Conservation (phyloP, 2,329 filamentous ascomycete genomes). For the Pseudogymnoascus sp. region DNA sequence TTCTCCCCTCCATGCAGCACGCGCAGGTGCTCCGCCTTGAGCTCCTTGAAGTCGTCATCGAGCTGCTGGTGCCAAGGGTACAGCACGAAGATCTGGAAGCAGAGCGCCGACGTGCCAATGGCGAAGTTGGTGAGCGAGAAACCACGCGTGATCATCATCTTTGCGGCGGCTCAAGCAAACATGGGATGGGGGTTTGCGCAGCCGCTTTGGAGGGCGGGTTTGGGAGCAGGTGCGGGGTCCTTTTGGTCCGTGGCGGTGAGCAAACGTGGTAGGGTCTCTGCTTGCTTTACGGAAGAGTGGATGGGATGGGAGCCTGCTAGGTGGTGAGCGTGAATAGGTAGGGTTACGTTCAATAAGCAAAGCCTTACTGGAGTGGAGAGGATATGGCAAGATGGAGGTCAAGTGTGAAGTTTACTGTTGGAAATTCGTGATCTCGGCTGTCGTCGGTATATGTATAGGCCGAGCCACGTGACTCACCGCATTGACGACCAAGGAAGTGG, state of each 20-base stretch:
- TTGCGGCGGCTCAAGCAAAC: constrained; percentile 2
- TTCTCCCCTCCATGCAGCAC: background rate
- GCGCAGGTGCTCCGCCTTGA: constrained; percentile 38
- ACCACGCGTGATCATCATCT: constrained; percentile 39
- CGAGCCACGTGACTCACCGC: background rate
- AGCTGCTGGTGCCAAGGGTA: constrained; percentile 49
- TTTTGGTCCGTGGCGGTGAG: background rate
- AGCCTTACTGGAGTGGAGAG: constrained; percentile 3
- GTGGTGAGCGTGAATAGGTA: background rate
- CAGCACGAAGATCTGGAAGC: constrained; percentile 47
- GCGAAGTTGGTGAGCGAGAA: constrained; percentile 47
- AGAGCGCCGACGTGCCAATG: constrained; percentile 42
- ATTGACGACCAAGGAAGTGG: background rate
- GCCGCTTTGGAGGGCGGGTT: constrained; percentile 2
- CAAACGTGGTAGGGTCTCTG: background rate
- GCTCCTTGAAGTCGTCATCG: constrained; percentile 40
- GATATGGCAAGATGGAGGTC: background rate
- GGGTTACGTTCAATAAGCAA: background rate
- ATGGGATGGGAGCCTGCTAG: background rate
- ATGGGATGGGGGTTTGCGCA: background rate
- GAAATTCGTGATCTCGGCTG: constrained; percentile 2
- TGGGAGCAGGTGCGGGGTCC: background rate
- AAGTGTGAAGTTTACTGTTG: background rate
- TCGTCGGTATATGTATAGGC: background rate
- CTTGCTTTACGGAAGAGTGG: background rate